These are phyloP conservation scores for Gautieria morchelliformis DNA, from an alignment of 768 basidiomycete genomes.

Conservation along the genomic window DNA sequence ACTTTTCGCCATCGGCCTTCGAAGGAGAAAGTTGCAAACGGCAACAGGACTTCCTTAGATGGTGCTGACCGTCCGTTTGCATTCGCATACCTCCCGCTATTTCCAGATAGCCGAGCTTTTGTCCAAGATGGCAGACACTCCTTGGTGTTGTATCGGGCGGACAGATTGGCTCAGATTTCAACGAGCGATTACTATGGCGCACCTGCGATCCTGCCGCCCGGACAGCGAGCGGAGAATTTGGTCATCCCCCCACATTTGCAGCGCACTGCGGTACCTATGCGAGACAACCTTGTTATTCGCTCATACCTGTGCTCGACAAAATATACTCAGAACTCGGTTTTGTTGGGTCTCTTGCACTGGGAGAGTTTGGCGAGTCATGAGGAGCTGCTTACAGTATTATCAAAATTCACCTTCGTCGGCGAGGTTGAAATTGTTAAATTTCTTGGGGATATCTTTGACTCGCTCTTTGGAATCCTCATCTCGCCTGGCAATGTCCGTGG, in stretches of 20 bases:
- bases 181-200: conserved; percentile 66
- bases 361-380: conserved; percentile 57
- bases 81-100: conserved; percentile 85
- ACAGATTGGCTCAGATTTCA: conserved; percentile 51
- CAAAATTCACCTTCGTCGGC: conserved; percentile 83
- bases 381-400: conserved; percentile 58
- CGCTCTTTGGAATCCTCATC: conserved; percentile 81
- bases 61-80: conserved; percentile 71
- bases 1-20: conserved; percentile 65
- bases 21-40: conserved; percentile 10
- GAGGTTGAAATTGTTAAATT: conserved; percentile 95
- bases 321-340: conserved; percentile 82
- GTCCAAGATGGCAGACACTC: conserved; percentile 85
- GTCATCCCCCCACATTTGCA: conserved; percentile 49
- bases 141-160: conserved; percentile 75
- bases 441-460: conserved; percentile 82
- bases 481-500: conserved; percentile 64
- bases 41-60: conserved; percentile 29
- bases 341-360: conserved; percentile 78
- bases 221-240: conserved; percentile 53
- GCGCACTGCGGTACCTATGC: conserved; percentile 55
- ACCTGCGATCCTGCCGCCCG: conserved; percentile 47
- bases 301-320: conserved; percentile 88
- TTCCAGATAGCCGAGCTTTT: conserved; percentile 66
- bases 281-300: conserved; percentile 73